phyloP scores from a whole-genome alignment of 768 basidiomycete species.

The Lactarius tabidus region DNA sequence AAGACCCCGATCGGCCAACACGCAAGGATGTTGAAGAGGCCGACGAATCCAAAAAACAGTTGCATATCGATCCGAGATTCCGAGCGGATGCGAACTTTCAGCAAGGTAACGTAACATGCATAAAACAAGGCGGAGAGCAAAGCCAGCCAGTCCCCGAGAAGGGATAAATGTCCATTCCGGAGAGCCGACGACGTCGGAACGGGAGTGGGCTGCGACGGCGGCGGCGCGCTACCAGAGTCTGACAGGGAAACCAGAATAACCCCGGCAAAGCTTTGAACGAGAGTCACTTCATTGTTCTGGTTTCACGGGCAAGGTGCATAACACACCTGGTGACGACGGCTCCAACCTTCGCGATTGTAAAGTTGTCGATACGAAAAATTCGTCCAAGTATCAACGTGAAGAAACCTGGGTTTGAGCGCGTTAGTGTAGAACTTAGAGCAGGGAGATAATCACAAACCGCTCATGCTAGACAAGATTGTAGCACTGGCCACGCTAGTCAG shows the following conservation, averaged over 20 bases:
- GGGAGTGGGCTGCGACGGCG: constrained; percentile 14
- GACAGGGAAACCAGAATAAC: constrained; percentile 87
- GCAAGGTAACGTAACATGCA: constrained; percentile 80
- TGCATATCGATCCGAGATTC: constrained; percentile 91
- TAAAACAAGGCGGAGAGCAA: constrained; percentile 86
- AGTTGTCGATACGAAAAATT: constrained; percentile 72
- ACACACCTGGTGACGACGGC: constrained; percentile 78
- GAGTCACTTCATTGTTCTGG: neutral
- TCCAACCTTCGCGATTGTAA: constrained; percentile 66
- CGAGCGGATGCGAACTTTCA: constrained; percentile 80
- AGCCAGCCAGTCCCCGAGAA: constrained; percentile 77
- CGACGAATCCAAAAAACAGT: constrained; percentile 92
- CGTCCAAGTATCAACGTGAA: constrained; percentile 87
- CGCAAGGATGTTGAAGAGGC: constrained; percentile 73
- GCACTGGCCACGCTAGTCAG: constrained; percentile 94
- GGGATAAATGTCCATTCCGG: constrained; percentile 27
- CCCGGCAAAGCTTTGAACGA: constrained; percentile 59
- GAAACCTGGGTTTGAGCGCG: constrained; percentile 55
- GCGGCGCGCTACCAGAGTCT: constrained; percentile 47
- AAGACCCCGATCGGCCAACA: constrained; percentile 76
- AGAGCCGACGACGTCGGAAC: constrained; percentile 18
- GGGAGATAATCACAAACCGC: constrained; percentile 50
- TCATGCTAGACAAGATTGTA: constrained; percentile 85
- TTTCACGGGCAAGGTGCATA: neutral
- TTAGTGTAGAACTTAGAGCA: constrained; percentile 1